Base-by-base conservation (phyloP, 345 rosid species). In the Eucalyptus fibrosa region DNA sequence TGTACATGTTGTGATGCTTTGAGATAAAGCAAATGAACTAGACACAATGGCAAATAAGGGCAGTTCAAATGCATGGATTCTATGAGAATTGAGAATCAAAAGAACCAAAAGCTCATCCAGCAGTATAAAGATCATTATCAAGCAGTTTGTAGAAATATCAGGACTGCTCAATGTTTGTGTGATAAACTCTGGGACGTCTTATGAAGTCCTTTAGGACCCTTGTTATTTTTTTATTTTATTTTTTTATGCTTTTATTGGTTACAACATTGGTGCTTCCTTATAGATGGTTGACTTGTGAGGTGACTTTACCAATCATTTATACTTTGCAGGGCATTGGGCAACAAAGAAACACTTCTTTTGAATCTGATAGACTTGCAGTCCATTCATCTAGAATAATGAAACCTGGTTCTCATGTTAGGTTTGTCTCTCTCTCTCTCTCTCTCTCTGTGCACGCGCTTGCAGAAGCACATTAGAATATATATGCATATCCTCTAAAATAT, bases 381-480 rank as follows among this genome's bases (percentile, higher is more conserved):
- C 96, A 93, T 90, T 95, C 97, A 9, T 93, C 94, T 42, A 92
- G 97, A 89, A 92, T 93, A 80, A 67, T 89, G 2, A 94, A 91
- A 91, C 87, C 90, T 85, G 87, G 92, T 87, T 90, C 89, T 23
- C 89, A 86, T 82, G 55, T 91, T 55, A 93, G 96, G 96, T 95
- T n/a, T 88, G 88, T 91, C 87, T 88, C 88, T 86, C 86, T 86
- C 89, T 62, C 88, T 45, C 53, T 28, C 89, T 4, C 89, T 62
- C 89, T 24, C 88, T 9, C 55, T 23, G 30, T 12, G 12, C 7
- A 47, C 13, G 7, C 4, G 8, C 83, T 37, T 77, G 83, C 47
- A 21, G 83, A 77, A 77, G 62, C 45, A 17, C 77, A 6, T 32
- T 19, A 72, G 11, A 88, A 49, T 44, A 40, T 86, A 16, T 82